Conservation (phyloP, 192 early-diverging fungal genomes). For the Coemansia sp. region DNA sequence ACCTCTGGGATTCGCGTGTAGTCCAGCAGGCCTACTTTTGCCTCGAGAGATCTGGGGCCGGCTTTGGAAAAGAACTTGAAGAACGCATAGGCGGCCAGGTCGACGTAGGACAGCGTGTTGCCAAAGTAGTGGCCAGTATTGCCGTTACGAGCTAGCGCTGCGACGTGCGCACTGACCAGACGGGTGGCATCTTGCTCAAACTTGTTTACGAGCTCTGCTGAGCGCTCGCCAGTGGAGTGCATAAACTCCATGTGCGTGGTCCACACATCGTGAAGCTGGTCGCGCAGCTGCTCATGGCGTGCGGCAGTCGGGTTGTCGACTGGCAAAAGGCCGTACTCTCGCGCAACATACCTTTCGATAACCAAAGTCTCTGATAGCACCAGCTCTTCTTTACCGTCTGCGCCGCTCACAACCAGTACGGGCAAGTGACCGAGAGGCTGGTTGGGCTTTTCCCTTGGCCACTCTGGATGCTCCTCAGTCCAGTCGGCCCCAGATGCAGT, state of each 20-base stretch:
- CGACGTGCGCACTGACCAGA: background rate
- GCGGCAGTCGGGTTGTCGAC: slow-evolving; percentile 25
- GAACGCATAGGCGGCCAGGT: slow-evolving; percentile 28
- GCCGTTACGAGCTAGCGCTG: slow-evolving; percentile 50
- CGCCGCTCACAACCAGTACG: slow-evolving; percentile 22
- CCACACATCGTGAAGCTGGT: slow-evolving; percentile 9
- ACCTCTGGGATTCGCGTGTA: slow-evolving; percentile 19
- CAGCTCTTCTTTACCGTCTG: slow-evolving; percentile 16
- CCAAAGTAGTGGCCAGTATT: slow-evolving; percentile 54
- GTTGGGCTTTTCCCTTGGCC: slow-evolving; percentile 29
- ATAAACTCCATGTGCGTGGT: background rate
- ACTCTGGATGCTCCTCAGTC: slow-evolving; percentile 27
- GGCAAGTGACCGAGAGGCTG: slow-evolving; percentile 37
- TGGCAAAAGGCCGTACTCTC: slow-evolving; percentile 49
- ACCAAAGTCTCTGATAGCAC: slow-evolving; percentile 42
- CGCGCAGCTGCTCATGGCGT: slow-evolving; percentile 18
- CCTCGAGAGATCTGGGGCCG: background rate
- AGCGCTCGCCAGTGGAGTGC: background rate
- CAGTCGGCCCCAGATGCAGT: slow-evolving; percentile 39
- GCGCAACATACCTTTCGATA: slow-evolving; percentile 55
- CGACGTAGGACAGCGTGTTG: slow-evolving; percentile 39
- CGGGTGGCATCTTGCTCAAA: background rate
- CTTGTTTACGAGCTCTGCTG: background rate
- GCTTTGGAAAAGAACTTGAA: slow-evolving; percentile 13
- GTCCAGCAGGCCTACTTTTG: background rate